Base-by-base conservation (phyloP, 1,284 basidiomycete genomes). In the Rhodotorula sp. region DNA sequence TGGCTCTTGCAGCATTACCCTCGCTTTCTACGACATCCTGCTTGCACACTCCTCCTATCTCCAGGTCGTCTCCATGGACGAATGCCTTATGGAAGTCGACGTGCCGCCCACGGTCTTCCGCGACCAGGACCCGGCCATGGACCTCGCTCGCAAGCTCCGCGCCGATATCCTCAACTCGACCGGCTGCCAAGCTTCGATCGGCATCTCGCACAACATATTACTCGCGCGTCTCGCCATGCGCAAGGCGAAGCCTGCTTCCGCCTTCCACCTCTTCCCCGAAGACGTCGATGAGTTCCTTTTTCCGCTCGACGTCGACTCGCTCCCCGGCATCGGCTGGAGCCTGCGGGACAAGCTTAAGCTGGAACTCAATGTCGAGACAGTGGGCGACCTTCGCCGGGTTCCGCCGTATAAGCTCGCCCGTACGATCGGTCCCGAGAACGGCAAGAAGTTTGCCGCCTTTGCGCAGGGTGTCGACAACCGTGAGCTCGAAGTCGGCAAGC, bases 31-130 rank as follows among this genome's bases (percentile, higher is more conserved):
- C 81, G 91, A 91, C 1, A 89, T 96, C 63, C 84, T 99, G 29
- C 90, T 97, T 85, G 83, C 85, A 0, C 88, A 92, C 76, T 90
- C 92, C 8, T 93, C 97, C 77, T 91, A 94, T 73, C 84, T 98
- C 7, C 89, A 98, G 81, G 94, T 94, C 1, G 94, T 97, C 2
- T 95, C 92, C 10, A 90, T 99, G 2, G 95, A 99, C 75, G 95
- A 99, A 80, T 94, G 93, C 0, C 84, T 98, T 17, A 86, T 98
- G 69, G 94, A 98, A 67, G 91, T 94, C 8, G 89, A 85, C 82
- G 15, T 85, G 86, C 0, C 86, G 91, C 53, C 84, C 77, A 55
- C 78, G 78, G 32, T 70, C 29, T 62, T 78, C 79, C 13, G 78
- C 77, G 39, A 64, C 60, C n/a, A 56, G 68, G 80, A 81, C 75